Evolutionary conservation across 305 asterid species (phyloP).

Genomic region (Ajuga reptans): DNA sequence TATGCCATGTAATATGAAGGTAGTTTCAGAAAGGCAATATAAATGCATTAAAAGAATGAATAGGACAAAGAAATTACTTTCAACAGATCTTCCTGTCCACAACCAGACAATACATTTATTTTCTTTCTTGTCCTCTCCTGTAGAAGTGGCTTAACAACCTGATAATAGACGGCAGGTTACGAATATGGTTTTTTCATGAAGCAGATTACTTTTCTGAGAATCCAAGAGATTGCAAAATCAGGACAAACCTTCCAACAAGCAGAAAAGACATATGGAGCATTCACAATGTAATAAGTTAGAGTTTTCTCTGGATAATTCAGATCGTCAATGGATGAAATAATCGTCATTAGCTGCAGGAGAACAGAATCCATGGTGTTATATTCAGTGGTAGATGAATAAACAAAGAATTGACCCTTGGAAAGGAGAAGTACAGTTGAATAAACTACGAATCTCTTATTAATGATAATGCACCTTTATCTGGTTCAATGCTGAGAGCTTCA

Average conservation of each 20-base stretch:
- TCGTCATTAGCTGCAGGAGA: slow-evolving; percentile 54
- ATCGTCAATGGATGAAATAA: slow-evolving; percentile 68
- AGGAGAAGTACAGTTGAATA: slow-evolving; percentile 7
- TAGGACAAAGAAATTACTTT: slow-evolving; percentile 39
- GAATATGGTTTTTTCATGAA: background rate
- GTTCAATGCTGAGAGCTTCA: slow-evolving; percentile 76
- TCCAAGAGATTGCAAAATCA: background rate
- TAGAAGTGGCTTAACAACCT: slow-evolving; percentile 85
- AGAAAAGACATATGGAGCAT: slow-evolving; percentile 68
- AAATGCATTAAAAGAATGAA: background rate
- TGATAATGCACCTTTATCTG: slow-evolving; percentile 55
- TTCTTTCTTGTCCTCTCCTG: slow-evolving; percentile 77
- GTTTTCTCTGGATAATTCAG: slow-evolving; percentile 86
- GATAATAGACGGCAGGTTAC: slow-evolving; percentile 20
- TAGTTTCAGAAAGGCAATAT: background rate
- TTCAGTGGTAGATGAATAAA: background rate
- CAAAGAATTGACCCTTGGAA: background rate
- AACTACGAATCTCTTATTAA: slow-evolving; percentile 5
- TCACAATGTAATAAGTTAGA: slow-evolving; percentile 68
- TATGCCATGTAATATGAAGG: background rate
- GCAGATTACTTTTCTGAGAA: background rate
- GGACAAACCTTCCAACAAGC: slow-evolving; percentile 82
- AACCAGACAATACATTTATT: slow-evolving; percentile 61
- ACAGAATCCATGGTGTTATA: background rate
- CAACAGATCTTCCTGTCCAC: slow-evolving; percentile 67